These are phyloP conservation scores for Boechera divaricarpa DNA, from an alignment of 345 rosid species.

Conservation along the genomic window DNA sequence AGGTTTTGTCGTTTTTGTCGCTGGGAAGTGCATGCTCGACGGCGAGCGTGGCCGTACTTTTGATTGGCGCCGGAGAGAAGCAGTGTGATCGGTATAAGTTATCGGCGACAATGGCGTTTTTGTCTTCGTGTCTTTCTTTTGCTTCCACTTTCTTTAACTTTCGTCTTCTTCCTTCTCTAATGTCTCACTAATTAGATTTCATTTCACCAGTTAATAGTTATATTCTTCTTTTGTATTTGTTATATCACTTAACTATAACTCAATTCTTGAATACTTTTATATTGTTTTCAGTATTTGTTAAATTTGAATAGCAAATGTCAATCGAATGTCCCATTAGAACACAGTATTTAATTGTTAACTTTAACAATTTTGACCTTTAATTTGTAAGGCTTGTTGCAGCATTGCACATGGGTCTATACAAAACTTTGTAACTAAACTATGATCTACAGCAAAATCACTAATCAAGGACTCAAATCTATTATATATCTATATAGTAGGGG, in stretches of 20 bases:
- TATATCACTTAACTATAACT: too few species aligned
- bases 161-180: slow-evolving; percentile 59
- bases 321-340: slow-evolving; percentile 19
- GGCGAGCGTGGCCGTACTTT: slow-evolving; percentile 54
- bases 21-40: slow-evolving; percentile 68
- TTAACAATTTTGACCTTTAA: slow-evolving; percentile 24
- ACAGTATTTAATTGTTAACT: slow-evolving; percentile 9
- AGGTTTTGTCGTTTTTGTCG: slow-evolving; percentile 64
- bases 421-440: neutral
- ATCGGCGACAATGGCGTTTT: slow-evolving; percentile 71
- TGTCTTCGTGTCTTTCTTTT: slow-evolving; percentile 64
- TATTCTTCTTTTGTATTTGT: slow-evolving; percentile 5
- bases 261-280: too few species aligned
- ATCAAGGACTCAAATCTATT: neutral
- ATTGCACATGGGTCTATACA: slow-evolving; percentile 26
- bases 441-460: neutral
- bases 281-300: too few species aligned
- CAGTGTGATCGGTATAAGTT: slow-evolving; percentile 59
- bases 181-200: slow-evolving; percentile 10
- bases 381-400: slow-evolving; percentile 24
- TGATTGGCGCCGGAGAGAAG: slow-evolving; percentile 45
- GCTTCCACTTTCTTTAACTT: slow-evolving; percentile 67
- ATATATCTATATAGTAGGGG: neutral
- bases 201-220: neutral
- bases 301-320: slow-evolving; percentile 23